Evolutionary conservation across 345 rosid species (phyloP), one percentile per base, ranked within the genome.

Genomic region (Noccaea bulbosa): DNA sequence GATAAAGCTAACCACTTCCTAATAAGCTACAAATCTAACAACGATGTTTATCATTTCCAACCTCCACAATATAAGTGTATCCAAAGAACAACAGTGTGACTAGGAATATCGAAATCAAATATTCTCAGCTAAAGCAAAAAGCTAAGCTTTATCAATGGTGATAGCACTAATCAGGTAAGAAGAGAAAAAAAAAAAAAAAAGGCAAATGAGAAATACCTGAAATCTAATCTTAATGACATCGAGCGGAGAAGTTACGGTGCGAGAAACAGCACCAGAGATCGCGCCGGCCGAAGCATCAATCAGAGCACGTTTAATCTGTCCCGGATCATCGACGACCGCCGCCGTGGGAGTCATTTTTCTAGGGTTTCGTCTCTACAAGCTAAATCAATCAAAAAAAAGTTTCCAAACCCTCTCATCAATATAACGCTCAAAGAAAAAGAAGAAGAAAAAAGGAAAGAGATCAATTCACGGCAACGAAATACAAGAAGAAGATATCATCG

Each of bases 201-300:
- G 9, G 2, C 32, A 47, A 73, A 71, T 17, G 2, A n/a, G n/a
- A 33, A 14, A 17, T 11, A 92, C 99, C 99, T 94, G 99, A 71
- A 94, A 91, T 79, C 99, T 81, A 73, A 94, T 94, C 80, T 94
- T 91, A 70, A 94, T 94, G 62, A 94, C 99, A 82, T 94, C 99
- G 51, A 94, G 97, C 8, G 99, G 99, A 32, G 99, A 94, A 11
- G 99, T 94, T 7, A 94, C 87, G 0, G 96, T 84, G 22, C 99
- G 95, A 0, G 98, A 89, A 60, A 94, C 72, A 20, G 72, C 93
- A 54, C 98, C 99, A 1, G 99, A 76, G 24, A 87, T 47, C 1
- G 99, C 96, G 3, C 99, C 99, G 3, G 98, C 92, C 2, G 79
- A 44, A 16, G 87, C 82, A 50, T 94, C 86, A 30, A 91, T 75